Evolutionary conservation across 2,329 filamentous ascomycete genomes (phyloP).

Genomic region (Arachnomyces sp.): DNA sequence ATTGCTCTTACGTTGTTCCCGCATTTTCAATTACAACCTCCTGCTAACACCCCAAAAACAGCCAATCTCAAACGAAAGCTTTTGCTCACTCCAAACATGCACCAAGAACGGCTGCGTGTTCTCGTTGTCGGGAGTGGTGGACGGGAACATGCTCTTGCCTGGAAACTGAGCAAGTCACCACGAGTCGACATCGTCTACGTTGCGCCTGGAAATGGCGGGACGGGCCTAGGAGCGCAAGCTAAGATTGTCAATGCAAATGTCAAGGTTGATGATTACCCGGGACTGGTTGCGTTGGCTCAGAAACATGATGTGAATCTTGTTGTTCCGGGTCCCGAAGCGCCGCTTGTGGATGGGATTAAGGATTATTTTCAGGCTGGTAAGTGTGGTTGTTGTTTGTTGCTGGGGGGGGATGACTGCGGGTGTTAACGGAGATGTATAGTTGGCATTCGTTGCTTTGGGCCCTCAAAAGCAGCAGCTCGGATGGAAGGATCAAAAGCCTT

Average conservation of each 20-base stretch:
- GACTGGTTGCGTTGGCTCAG: constrained; percentile 67
- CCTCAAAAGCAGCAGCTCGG: constrained; percentile 70
- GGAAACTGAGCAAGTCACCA: constrained; percentile 82
- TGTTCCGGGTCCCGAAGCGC: constrained; percentile 84
- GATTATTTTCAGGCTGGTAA: constrained; percentile 63
- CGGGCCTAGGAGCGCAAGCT: constrained; percentile 44
- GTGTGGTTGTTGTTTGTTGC: constrained; percentile 10
- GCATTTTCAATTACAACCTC: too few species aligned
- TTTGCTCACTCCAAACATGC: constrained; percentile 20
- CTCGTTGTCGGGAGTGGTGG: constrained; percentile 90
- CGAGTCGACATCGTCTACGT: constrained; percentile 66
- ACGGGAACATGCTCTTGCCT: constrained; percentile 87
- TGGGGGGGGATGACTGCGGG: not conserved
- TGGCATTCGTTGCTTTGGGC: constrained; percentile 77
- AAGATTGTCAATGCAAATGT: constrained; percentile 70
- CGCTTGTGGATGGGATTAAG: constrained; percentile 85
- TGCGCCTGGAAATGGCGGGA: constrained; percentile 79
- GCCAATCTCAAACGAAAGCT: not conserved
- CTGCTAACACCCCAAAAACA: too few species aligned
- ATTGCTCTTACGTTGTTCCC: too few species aligned
- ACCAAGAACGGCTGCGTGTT: constrained; percentile 53
- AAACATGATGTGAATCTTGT: constrained; percentile 71
- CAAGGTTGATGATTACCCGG: constrained; percentile 67
- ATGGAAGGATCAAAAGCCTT: constrained; percentile 98
- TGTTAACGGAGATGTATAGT: constrained; percentile 30